Conservation (phyloP, 2,329 filamentous ascomycete genomes). For the Trichoderma koningiopsis region DNA sequence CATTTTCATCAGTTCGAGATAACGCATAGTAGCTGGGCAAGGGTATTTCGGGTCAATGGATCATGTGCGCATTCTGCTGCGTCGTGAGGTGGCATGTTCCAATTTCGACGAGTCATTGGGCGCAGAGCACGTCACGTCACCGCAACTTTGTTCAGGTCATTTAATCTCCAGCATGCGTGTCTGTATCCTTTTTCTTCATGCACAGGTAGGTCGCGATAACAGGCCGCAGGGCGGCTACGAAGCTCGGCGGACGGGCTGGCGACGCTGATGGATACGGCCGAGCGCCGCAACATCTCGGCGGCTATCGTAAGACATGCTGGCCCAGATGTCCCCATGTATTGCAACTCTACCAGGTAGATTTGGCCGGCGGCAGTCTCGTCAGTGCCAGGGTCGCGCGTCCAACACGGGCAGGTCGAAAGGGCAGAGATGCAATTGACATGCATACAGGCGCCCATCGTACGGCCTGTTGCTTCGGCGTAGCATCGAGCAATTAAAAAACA, state of each 20-base stretch:
- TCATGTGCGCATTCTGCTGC: constrained; percentile 19
- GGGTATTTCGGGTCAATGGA: constrained; percentile 21
- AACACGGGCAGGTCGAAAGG: constrained; percentile 3
- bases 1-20: background rate
- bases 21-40: constrained; percentile 1
- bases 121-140: constrained; percentile 18
- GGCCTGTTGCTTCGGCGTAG: constrained; percentile 1
- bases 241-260: constrained; percentile 4
- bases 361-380: background rate
- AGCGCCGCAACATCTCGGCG: constrained; percentile 15
- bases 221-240: constrained; percentile 6
- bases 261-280: constrained; percentile 19
- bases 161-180: background rate
- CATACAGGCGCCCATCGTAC: background rate
- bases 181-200: background rate
- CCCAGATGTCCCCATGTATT: constrained; percentile 4
- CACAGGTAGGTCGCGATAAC: background rate
- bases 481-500: background rate
- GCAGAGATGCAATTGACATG: background rate
- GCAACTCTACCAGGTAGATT: background rate
- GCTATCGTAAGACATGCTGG: constrained; percentile 11
- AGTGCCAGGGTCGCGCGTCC: background rate
- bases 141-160: constrained; percentile 3
- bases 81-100: constrained; percentile 13
- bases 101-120: constrained; percentile 18